Percentiles rank a stretch among this genome's conserved stretches.
Evolutionary conservation across 495 filamentous ascomycete species (phyloP).

Genomic region (Cercophora sp.): DNA sequence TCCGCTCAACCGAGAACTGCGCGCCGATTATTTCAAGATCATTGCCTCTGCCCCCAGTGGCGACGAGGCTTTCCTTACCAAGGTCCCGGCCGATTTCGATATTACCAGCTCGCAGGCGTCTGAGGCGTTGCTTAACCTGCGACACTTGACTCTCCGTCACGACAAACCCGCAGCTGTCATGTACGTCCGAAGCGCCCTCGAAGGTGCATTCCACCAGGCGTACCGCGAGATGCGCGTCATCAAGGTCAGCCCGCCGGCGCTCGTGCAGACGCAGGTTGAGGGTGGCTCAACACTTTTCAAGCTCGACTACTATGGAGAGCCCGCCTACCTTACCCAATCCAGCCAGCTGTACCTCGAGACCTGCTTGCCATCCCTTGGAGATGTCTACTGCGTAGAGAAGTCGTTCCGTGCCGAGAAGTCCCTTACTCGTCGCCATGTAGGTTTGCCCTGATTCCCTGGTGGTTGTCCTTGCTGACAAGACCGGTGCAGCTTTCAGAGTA

Average conservation of each 20-base stretch:
- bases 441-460: too few relatives aligned
- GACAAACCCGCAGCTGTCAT: slow-evolving; percentile 84
- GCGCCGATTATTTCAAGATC: slow-evolving; percentile 89
- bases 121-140: slow-evolving; percentile 88
- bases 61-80: slow-evolving; percentile 91
- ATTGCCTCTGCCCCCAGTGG: slow-evolving; percentile 75
- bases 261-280: slow-evolving; percentile 99
- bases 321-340: slow-evolving; percentile 92
- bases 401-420: slow-evolving; percentile 98
- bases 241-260: slow-evolving; percentile 88
- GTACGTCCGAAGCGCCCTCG: slow-evolving; percentile 82
- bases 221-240: slow-evolving; percentile 75
- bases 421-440: slow-evolving; percentile 87
- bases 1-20: slow-evolving; percentile 83
- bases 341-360: slow-evolving; percentile 98
- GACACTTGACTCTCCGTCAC: slow-evolving; percentile 87
- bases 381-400: slow-evolving; percentile 96
- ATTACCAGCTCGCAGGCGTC: slow-evolving; percentile 64
- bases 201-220: slow-evolving; percentile 75
- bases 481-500: slow-evolving; percentile 57
- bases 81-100: slow-evolving; percentile 70
- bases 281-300: slow-evolving; percentile 92
- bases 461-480: too few relatives aligned
- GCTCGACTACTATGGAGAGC: slow-evolving; percentile 91
- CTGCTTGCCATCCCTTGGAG: slow-evolving; percentile 80